Conservation (phyloP, 2,329 filamentous ascomycete genomes). For the Aspergillus piperis region DNA sequence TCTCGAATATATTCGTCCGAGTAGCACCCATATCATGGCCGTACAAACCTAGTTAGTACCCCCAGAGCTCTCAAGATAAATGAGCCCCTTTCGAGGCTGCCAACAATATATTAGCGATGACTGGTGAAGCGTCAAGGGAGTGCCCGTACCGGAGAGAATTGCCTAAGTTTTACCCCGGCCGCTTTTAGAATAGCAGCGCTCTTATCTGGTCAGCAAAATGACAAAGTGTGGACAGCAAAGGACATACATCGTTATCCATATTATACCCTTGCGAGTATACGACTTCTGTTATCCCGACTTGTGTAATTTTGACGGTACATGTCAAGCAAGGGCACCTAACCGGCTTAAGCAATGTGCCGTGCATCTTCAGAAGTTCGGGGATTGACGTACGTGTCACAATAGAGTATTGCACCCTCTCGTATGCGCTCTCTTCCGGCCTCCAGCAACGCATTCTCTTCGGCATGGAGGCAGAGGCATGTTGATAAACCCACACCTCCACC, state of each 20-base stretch:
- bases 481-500: slow-evolving; percentile 71
- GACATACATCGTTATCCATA: slow-evolving; percentile 73
- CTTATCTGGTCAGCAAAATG: slow-evolving; percentile 32
- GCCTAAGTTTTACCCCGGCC: slow-evolving; percentile 80
- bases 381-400: slow-evolving; percentile 72
- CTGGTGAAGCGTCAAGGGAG: not conserved
- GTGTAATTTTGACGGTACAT: slow-evolving; percentile 97
- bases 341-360: not conserved
- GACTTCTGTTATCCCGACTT: slow-evolving; percentile 93
- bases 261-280: slow-evolving; percentile 93
- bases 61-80: slow-evolving; percentile 57
- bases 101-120: not conserved
- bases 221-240: not conserved
- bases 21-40: not conserved
- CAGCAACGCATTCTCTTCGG: slow-evolving; percentile 93
- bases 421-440: slow-evolving; percentile 93
- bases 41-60: not conserved
- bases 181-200: slow-evolving; percentile 79
- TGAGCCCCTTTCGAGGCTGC: slow-evolving; percentile 63
- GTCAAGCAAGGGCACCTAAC: slow-evolving; percentile 84
- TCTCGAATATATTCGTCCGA: not conserved
- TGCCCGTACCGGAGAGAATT: slow-evolving; percentile 72
- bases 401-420: slow-evolving; percentile 76
- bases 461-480: slow-evolving; percentile 95
- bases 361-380: not conserved